Conservation (phyloP, 2,329 filamentous ascomycete species). For the Beauveria caledonica region DNA sequence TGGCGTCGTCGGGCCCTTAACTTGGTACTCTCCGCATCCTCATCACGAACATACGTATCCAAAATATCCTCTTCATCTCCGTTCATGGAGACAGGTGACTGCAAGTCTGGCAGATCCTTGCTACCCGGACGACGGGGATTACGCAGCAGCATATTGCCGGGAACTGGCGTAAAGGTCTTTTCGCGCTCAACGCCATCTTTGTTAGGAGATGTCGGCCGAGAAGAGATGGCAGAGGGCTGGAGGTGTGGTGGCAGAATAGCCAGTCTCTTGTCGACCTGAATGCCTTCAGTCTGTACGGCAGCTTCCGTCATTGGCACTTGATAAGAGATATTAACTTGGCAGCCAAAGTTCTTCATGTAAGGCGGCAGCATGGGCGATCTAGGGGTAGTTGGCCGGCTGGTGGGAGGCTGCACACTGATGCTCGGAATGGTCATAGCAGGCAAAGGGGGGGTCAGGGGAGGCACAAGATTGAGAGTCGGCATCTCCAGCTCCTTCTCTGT, state of each 20-base stretch:
- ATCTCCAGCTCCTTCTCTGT: slow-evolving; percentile 33
- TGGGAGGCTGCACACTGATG: slow-evolving; percentile 86
- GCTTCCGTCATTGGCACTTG: slow-evolving; percentile 23
- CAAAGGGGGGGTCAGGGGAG: slow-evolving; percentile 24
- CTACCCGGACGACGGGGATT: slow-evolving; percentile 49
- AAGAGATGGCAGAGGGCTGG: slow-evolving; percentile 66
- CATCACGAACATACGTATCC: slow-evolving; percentile 68
- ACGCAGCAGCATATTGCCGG: slow-evolving; percentile 47
- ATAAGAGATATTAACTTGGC: slow-evolving; percentile 55
- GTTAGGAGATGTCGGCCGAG: slow-evolving; percentile 47
- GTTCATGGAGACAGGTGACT: slow-evolving; percentile 29
- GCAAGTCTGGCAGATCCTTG: slow-evolving; percentile 38
- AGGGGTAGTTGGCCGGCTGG: slow-evolving; percentile 73
- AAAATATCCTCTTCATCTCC: slow-evolving; percentile 35
- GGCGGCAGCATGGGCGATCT: slow-evolving; percentile 68
- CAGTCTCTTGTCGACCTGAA: slow-evolving; percentile 71
- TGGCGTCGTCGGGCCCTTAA: slow-evolving; percentile 65
- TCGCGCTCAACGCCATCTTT: slow-evolving; percentile 24
- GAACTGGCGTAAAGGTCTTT: slow-evolving; percentile 43
- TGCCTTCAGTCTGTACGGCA: slow-evolving; percentile 78
- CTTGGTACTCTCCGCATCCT: slow-evolving; percentile 53
- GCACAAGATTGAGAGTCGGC: slow-evolving; percentile 13
- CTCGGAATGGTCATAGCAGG: slow-evolving; percentile 59
- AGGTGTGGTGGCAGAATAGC: slow-evolving; percentile 69
- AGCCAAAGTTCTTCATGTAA: slow-evolving; percentile 72